Base-by-base conservation (phyloP, 108 stramenopile genomes). In the Cyclostephanos tholiformis region DNA sequence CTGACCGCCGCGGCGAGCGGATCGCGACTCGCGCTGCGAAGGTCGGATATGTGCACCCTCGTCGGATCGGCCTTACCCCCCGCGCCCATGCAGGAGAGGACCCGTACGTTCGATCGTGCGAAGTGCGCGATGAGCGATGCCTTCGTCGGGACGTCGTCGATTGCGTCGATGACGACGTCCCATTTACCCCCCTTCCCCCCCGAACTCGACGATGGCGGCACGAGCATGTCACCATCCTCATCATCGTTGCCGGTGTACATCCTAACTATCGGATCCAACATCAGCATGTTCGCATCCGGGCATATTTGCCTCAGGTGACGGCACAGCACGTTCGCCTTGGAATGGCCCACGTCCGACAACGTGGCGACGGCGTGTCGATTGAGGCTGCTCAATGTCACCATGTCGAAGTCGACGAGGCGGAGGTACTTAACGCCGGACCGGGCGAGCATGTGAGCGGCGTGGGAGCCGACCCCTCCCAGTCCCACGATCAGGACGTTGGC, bases 121-220 rank as follows among this genome's bases (percentile, higher is more conserved):
- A 97, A 98, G 63, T 91, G 67, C 25, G 84, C 72, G 23, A 99
- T 74, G 29, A 99, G 87, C 30, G 90, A 83, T 1, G 94, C 93
- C 80, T 99, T 99, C 65, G 99, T 99, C 55, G 95, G 89, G 20
- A 96, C 87, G 86, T 99, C 99, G 83, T 99, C 99, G 76, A 99
- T 99, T 59, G 96, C 97, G 75, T 99, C 99, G 63, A 99, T 86
- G 27, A 99, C 88, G 50, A 95, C 73, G 80, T 97, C 96, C 91
- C 89, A 91, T 32, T 80, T 14, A 26, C 63, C 76, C 30, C 36
- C 71, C 8, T 65, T 76, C 16, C 36, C 36, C n/a, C n/a, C n/a
- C 14, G 17, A 6, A 0, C 0, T 12, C 4, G 27, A 17, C 16
- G 25, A 27, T 14, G n/a, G n/a, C n/a, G 71, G 67, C 50, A 68